Base-by-base conservation (phyloP, 441 rosid species). In the Metrosideros polymorpha region DNA sequence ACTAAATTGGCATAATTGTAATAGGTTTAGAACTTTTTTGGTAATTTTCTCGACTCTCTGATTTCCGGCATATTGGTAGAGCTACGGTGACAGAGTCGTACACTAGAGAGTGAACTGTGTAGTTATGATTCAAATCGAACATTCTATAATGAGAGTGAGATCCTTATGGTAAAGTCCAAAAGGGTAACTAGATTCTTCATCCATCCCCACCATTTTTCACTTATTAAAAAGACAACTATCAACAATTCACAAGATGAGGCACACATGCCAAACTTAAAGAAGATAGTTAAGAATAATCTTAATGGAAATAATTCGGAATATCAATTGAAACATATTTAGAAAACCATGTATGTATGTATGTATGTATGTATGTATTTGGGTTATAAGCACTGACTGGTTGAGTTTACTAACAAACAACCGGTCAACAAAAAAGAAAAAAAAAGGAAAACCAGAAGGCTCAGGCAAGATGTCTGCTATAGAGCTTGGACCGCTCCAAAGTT, bases 81-180 rank as follows among this genome's bases (percentile, higher is more conserved):
- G 45, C 42, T 22, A 71, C 12, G 6, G 7, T 39, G 8, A 22
- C 15, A 24, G 47, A 71, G 15, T 0, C 3, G 0, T 22, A 35
- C 13, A 12, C 0, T 22, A 17, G 4, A 19, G 25, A 39, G 12
- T 71, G 14, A 12, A 1, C 1, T 9, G n/a, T 5, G 0, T 19
- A 39, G 0, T 12, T 6, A 75, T 24, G 17, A 71, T 39, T 24
- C 29, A 71, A 71, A 71, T 71, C 1, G 9, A 3, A 75, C 2
- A 32, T 32, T 13, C 12, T 32, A 63, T 1, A 9, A 53, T 2
- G 14, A 6, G 6, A 1, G 29, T 10, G 29, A 25, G n/a, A 25
- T 25, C 14, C 29, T 55, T 5, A 2, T 4, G 59, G 14, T 14
- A 25, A 55, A 25, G 14, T 54, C 12, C 29, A 55, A 55, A 25